These are phyloP conservation scores for Aplosporella prunicola DNA, from an alignment of 2,329 filamentous ascomycete species.

Conservation along the genomic window DNA sequence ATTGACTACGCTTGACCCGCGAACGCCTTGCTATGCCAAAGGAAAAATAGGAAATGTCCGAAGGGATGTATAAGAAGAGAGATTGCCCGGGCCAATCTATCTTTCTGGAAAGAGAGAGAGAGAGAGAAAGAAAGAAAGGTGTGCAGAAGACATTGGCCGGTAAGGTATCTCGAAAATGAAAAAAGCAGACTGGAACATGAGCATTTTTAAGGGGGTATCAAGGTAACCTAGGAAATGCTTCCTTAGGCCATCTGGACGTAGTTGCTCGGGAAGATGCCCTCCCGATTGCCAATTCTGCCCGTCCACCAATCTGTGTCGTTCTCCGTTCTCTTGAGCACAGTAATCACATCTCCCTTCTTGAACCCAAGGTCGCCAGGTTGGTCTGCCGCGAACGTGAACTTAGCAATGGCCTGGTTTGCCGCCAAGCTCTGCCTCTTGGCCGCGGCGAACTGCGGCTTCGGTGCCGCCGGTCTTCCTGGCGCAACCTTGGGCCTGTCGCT, in stretches of 20 bases:
- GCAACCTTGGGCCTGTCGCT: slow-evolving; percentile 43
- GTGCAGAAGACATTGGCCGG: not conserved
- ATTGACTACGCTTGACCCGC: slow-evolving; percentile 2
- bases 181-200: not conserved
- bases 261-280: slow-evolving; percentile 75
- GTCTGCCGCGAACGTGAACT: slow-evolving; percentile 91
- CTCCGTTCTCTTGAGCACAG: slow-evolving; percentile 86
- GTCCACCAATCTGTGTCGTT: slow-evolving; percentile 98
- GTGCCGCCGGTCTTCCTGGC: slow-evolving; percentile 72
- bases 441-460: slow-evolving; percentile 72
- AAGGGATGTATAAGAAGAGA: not conserved
- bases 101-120: slow-evolving; percentile 1
- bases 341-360: slow-evolving; percentile 96
- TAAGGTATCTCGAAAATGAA: not conserved
- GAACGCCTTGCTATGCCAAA: slow-evolving; percentile 10
- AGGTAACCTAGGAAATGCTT: not conserved
- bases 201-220: not conserved
- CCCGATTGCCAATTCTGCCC: slow-evolving; percentile 71
- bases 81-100: not conserved
- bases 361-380: slow-evolving; percentile 88
- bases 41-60: not conserved
- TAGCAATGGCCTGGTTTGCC: slow-evolving; percentile 73
- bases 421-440: slow-evolving; percentile 37
- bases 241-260: slow-evolving; percentile 30
- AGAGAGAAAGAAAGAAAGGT: not conserved